Percentiles rank a stretch among this genome's conserved stretches.
Conservation (phyloP, 345 rosid genomes). For the Iberis pinnata region DNA sequence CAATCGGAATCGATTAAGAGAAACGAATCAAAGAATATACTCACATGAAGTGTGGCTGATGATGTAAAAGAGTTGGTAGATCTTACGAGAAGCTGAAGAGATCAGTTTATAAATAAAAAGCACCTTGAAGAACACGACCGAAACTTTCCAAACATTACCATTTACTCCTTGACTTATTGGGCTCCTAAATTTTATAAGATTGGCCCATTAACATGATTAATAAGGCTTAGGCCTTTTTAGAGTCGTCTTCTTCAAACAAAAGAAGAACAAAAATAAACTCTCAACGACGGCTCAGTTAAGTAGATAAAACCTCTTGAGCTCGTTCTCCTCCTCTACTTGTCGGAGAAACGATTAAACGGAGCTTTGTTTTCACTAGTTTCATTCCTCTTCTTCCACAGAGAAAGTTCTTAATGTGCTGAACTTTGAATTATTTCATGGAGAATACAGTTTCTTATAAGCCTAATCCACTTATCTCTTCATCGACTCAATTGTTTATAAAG, state of each 20-base stretch:
- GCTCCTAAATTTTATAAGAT: neutral
- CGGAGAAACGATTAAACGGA: conserved; percentile 8
- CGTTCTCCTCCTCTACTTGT: neutral
- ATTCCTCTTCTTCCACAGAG: neutral
- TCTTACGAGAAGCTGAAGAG: conserved; percentile 20
- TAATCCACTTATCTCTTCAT: conserved; percentile 37
- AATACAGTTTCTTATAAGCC: conserved; percentile 31
- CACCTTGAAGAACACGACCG: conserved; percentile 20
- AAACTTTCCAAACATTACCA: too few relatives aligned
- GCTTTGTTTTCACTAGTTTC: too few relatives aligned
- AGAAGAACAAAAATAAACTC: neutral
- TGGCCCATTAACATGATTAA: neutral
- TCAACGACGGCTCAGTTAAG: neutral
- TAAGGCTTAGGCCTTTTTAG: neutral
- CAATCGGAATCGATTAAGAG: conserved; percentile 1
- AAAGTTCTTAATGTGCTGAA: conserved; percentile 1
- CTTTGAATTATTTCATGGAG: conserved; percentile 31
- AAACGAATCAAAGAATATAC: conserved; percentile 6
- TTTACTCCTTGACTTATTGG: conserved; percentile 4
- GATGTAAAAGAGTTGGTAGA: conserved; percentile 21
- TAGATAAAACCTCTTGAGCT: conserved; percentile 28
- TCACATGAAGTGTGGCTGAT: conserved; percentile 15
- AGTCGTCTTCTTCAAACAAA: conserved; percentile 10
- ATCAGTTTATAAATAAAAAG: neutral
- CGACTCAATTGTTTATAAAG: conserved; percentile 12